A percentile compares a stretch with the other conserved stretches of the same genome.
These are phyloP conservation scores for Mortierella claussenii DNA, from an alignment of 192 early-diverging fungal species.

Conservation along the genomic window DNA sequence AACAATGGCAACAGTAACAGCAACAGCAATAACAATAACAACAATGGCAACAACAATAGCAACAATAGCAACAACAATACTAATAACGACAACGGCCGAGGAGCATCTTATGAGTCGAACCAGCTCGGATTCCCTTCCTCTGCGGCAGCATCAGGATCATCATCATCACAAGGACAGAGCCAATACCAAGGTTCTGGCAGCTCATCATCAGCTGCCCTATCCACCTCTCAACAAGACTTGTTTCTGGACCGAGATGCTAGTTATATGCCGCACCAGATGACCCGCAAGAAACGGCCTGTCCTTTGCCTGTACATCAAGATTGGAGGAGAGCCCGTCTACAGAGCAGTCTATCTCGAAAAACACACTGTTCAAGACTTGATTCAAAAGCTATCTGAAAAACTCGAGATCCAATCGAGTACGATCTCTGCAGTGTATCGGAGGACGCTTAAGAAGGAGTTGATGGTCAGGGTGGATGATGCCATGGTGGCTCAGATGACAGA, in stretches of 20 bases:
- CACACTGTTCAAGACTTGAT: slow-evolving; percentile 64
- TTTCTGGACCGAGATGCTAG: slow-evolving; percentile 71
- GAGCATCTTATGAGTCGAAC: too few relatives aligned
- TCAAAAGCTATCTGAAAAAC: slow-evolving; percentile 64
- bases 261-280: slow-evolving; percentile 70
- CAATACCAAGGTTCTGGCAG: too few relatives aligned
- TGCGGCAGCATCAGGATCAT: too few relatives aligned
- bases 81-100: too few relatives aligned
- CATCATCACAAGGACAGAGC: too few relatives aligned
- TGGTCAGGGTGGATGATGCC: slow-evolving; percentile 68
- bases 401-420: slow-evolving; percentile 54
- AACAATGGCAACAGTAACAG: background rate
- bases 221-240: background rate
- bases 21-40: background rate
- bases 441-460: slow-evolving; percentile 60
- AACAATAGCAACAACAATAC: too few relatives aligned
- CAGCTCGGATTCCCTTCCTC: too few relatives aligned
- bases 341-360: slow-evolving; percentile 75
- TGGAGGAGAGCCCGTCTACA: slow-evolving; percentile 63
- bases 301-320: slow-evolving; percentile 69
- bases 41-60: too few relatives aligned
- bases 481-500: slow-evolving; percentile 70
- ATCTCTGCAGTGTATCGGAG: slow-evolving; percentile 58
- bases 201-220: background rate
- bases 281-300: slow-evolving; percentile 54